Base-by-base conservation (phyloP, 148 eudicot species). In the Fagopyrum esculentum region DNA sequence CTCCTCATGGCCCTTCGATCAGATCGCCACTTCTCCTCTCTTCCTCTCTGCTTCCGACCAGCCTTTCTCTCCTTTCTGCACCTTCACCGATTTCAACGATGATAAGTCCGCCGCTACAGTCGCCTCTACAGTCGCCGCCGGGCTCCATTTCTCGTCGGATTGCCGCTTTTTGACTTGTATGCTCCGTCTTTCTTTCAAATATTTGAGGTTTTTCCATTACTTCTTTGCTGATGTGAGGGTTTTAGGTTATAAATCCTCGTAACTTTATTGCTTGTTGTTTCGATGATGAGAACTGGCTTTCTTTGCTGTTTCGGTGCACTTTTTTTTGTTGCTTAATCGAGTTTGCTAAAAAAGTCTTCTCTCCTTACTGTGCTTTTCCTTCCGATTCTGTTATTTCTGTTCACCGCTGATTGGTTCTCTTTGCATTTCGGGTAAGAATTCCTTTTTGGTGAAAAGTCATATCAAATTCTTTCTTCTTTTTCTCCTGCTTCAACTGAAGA, bases 1-100 rank as follows among this genome's bases (percentile, higher is more conserved):
- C 40, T 78, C 90, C 43, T 93, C 93, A 93, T 78, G 86, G 46
- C 86, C 88, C 55, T 94, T 89, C 80, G 94, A 93, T 92, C 91
- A 79, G 84, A 91, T 80, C 83, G 85, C 5, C 51, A 82, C 5
- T 75, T 86, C 6, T 87, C 93, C 7, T 50, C 50, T 3, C 40
- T 80, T 29, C 74, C 83, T 3, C 60, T 80, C 26, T 74, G 79
- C 87, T 15, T 86, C 70, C 10, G 70, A 88, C 47, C 97, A 86
- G 73, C 91, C 98, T 35, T 85, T 74, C 74, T 87, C 98, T 15
- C 92, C 94, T 66, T 2, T 66, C 5, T 91, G 92, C 94, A 80
- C 84, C 2, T 84, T 85, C 59, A 52, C 85, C 17, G 91, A 88
- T 22, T 88, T 77, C 72, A 61, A 73, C 73, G 80, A 84, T 45